Evolutionary conservation across 352 stramenopile genomes (phyloP), one percentile per base, ranked within the genome.

Genomic region (Vaucheria bursata): DNA sequence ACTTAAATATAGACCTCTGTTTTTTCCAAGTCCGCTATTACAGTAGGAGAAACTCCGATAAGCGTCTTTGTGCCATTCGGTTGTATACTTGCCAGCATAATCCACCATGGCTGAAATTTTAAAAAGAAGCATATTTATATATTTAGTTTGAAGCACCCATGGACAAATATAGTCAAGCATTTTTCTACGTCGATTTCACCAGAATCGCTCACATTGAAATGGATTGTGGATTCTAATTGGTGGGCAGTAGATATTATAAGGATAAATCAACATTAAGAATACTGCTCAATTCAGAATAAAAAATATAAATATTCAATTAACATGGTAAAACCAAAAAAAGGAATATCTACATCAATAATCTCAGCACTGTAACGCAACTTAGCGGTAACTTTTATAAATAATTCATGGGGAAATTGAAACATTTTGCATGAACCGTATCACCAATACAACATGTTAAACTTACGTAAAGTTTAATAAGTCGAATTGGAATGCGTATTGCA

Each of bases 81-180:
- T 0, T 35, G 12, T 6, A 45, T 72, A 4, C 71, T 59, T 0
- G 76, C 76, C 0, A 81, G 45, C 25, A 81, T 72, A 6, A 81
- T 72, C 76, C 76, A 81, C 76, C 76, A 81, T 4, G 76, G 76
- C 70, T 81, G 67, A 8, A 68, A 59, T 31, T 68, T 69, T 5
- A 64, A 36, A 39, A 81, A 36, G 36, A 81, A 12, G 25, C 45
- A 18, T 12, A 25, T 25, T 18, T 18, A 81, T 29, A 65, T 65
- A n/a, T 33, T 72, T 6, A 45, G 35, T 38, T 66, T 39, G 35
- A 71, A 72, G 12, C 68, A 74, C 65, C 76, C 74, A 53, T 64
- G 12, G 29, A 71, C 12, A 71, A 71, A 25, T 53, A n/a, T 8
- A 71, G 8, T 71, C 29, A 71, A 12, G 25, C 12, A 59, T 18